Conservation (phyloP, 176 grass and related monocot species). For the Elaeis guineensis region DNA sequence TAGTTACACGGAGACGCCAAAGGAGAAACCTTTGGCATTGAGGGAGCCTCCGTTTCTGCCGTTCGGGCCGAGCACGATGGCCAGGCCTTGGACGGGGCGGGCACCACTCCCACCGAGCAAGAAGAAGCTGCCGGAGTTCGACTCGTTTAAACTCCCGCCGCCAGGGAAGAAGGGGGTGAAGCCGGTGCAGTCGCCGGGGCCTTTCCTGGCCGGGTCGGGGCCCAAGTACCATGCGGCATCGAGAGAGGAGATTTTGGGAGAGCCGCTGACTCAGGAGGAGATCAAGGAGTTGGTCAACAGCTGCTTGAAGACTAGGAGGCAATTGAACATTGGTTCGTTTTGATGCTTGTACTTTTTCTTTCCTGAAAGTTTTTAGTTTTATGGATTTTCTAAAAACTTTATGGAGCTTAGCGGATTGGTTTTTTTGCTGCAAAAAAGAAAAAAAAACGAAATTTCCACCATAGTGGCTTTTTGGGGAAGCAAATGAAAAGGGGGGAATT, state of each 20-base stretch:
- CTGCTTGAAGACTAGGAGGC: constrained; percentile 50
- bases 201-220: constrained; percentile 57
- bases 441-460: too few species aligned
- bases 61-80: constrained; percentile 63
- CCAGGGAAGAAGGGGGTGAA: constrained; percentile 84
- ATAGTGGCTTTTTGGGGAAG: too few species aligned
- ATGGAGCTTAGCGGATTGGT: too few species aligned
- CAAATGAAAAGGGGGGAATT: too few species aligned
- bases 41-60: constrained; percentile 67
- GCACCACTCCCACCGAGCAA: constrained; percentile 72
- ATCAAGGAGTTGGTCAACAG: constrained; percentile 47
- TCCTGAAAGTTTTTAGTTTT: not conserved
- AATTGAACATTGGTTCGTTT: constrained; percentile 74
- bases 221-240: constrained; percentile 56
- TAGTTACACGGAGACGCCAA: constrained; percentile 82
- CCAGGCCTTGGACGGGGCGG: constrained; percentile 75
- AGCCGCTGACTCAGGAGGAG: constrained; percentile 65
- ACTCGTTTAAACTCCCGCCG: constrained; percentile 68
- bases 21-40: constrained; percentile 59
- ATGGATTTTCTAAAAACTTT: too few species aligned
- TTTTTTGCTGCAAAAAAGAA: too few species aligned
- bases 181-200: constrained; percentile 68
- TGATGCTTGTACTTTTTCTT: not conserved
- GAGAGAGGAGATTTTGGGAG: constrained; percentile 73
- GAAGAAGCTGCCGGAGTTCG: constrained; percentile 81